Evolutionary conservation across 495 filamentous ascomycete genomes (phyloP), one percentile per base, ranked within the genome.

Genomic region (Penicillium cinerascens): DNA sequence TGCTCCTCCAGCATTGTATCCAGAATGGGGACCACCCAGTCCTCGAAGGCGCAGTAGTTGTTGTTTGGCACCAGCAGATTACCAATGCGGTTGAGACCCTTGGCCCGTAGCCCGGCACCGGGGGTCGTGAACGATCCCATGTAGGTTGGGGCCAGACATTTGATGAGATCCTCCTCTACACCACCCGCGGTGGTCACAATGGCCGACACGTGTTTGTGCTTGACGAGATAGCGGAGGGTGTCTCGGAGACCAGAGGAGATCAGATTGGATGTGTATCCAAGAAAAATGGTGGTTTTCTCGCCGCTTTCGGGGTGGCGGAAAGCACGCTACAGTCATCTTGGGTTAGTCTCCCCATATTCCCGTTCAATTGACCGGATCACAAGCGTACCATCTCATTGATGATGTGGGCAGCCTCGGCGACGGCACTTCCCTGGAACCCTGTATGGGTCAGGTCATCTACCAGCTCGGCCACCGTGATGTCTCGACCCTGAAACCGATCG

Each of bases 181-280:
- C 92, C 95, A n/a, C 93, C 93, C 0, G 95, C 93, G 2, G 93
- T 95, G 15, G 92, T 95, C 50, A 99, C 95, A 55, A 97, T 87
- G 50, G 86, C 88, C 1, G 88, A 91, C 51, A 97, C 84, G 65
- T 97, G 92, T 29, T 83, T 81, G 70, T 97, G 89, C 67, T 96
- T 81, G 11, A 95, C 92, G 1, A 97, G 81, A 69, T 89, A 97
- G 20, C 95, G 88, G 58, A 99, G 72, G 21, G 90, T 93, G 54
- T 93, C 89, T 17, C 93, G 82, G 3, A 99, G 79, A 11, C 95
- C 93, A 17, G 92, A 97, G 1, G 93, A 97, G 58, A 98, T 95
- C 48, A 99, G 76, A 66, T 99, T 97, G 17, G 88, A 93, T 22
- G 93, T 97, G 71, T 95, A 99, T 38, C 95, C 95, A 17, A 97